Evolutionary conservation across 1,284 basidiomycete species (phyloP), one percentile per base, ranked within the genome.

Genomic region (Chalciporus sp.): DNA sequence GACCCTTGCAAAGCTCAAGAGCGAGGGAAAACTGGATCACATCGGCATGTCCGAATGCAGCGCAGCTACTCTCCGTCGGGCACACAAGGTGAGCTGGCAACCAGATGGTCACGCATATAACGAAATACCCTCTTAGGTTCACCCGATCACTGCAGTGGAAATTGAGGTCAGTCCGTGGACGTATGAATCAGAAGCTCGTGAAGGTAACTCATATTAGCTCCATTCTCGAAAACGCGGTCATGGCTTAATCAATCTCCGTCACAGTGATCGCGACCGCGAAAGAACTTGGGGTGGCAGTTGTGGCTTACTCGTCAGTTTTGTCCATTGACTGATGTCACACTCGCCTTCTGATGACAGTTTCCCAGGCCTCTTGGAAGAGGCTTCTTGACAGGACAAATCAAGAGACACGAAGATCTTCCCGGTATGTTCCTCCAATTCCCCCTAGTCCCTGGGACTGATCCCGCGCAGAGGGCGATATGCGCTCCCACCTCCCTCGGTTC

Each of bases 11-110:
- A 59, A 60, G 11, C 64, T 75, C 37, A 62, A 66, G 40, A 66
- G 68, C n/a, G 75, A 73, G 42, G 77, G 78, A 14, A 78, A 78
- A 55, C 71, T 77, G 53, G 71, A 72, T 48, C 73, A 78, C 61
- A 76, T 82, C 33, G 80, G 80, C 1, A 60, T 81, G 45, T 81
- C 77, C 33, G 82, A 83, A 63, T 75, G 72, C 55, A 74, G 67
- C 6, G 76, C 76, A 10, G 72, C 66, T 8, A 80, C 80, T 0
- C 65, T 84, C 10, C 68, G 78, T 19, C 72, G 75, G 37, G 82
- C 79, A 5, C 66, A 75, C 51, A 61, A 61, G 14, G 73, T 75
- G 8, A 14, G 29, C 8, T 7, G 29, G 8, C 29, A 10, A 31
- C 8, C 8, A 4, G 29, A 9, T 31, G 10, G 29, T 14, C 8